These are phyloP conservation scores for Fusarium udum DNA, from an alignment of 2,329 filamentous ascomycete genomes.

Conservation along the genomic window DNA sequence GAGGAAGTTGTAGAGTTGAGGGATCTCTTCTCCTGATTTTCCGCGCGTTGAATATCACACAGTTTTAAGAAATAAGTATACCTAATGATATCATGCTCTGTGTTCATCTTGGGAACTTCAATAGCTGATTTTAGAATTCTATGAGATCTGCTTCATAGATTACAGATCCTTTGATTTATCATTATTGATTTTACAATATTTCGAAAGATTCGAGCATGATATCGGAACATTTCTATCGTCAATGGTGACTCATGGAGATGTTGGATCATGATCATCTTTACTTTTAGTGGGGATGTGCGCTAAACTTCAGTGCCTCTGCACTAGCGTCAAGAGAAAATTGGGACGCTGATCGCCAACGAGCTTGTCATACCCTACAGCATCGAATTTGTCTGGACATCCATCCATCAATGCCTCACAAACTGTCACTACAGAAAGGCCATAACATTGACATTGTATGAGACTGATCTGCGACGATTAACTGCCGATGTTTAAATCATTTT, in stretches of 20 bases:
- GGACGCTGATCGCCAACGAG: neutral
- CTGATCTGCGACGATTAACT: accelerated
- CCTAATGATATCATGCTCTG: accelerated
- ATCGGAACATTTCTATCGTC: neutral
- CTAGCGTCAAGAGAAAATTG: neutral
- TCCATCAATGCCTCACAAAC: neutral
- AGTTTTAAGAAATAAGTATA: neutral
- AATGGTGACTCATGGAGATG: neutral
- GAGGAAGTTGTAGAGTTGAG: neutral
- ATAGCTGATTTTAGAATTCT: neutral
- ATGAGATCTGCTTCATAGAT: accelerated
- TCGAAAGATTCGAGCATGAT: accelerated
- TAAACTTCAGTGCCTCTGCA: neutral
- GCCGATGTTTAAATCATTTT: accelerated
- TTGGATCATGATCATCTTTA: neutral
- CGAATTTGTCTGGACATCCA: neutral
- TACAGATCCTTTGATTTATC: too few species aligned
- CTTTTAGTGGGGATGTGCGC: neutral
- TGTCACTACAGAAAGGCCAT: accelerated
- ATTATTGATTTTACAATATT: neutral
- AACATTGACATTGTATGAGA: accelerated
- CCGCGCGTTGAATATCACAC: neutral
- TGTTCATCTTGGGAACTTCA: neutral
- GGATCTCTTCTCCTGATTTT: neutral
- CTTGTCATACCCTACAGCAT: neutral